Percentiles rank a stretch among this genome's conserved stretches.
Conservation (phyloP, 1,284 basidiomycete genomes). For the Puccinia novopanici region DNA sequence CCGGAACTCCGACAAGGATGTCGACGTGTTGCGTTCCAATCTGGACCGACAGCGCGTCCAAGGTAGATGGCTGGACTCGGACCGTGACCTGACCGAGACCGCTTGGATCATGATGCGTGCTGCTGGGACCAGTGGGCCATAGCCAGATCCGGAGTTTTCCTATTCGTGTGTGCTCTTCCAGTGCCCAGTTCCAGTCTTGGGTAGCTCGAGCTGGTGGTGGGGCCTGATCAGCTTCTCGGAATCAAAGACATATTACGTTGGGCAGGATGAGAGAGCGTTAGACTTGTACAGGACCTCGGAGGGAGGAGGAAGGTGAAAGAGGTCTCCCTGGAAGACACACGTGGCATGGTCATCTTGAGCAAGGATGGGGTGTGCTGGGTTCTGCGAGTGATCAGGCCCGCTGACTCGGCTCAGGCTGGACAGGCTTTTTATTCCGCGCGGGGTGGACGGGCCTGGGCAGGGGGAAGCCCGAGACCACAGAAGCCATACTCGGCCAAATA, state of each 20-base stretch:
- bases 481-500: too few relatives aligned
- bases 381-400: too few relatives aligned
- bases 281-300: not conserved
- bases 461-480: not conserved
- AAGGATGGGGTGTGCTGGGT: not conserved
- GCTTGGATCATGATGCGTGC: not conserved
- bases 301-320: slow-evolving; percentile 1
- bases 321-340: not conserved
- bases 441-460: not conserved
- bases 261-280: not conserved
- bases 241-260: not conserved
- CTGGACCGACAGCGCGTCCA: not conserved
- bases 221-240: not conserved
- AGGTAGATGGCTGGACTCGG: not conserved
- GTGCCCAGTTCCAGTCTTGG: slow-evolving; percentile 25
- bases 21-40: slow-evolving; percentile 10
- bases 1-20: not conserved
- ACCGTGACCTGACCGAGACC: not conserved
- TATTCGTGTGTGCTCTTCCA: slow-evolving; percentile 30
- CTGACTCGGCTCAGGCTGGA: not conserved
- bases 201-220: not conserved
- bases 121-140: not conserved
- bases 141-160: slow-evolving; percentile 31
- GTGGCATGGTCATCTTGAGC: not conserved
- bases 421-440: not conserved